phyloP scores from a whole-genome alignment of 108 stramenopile genomes.

The Cyclostephanos invisitatus region DNA sequence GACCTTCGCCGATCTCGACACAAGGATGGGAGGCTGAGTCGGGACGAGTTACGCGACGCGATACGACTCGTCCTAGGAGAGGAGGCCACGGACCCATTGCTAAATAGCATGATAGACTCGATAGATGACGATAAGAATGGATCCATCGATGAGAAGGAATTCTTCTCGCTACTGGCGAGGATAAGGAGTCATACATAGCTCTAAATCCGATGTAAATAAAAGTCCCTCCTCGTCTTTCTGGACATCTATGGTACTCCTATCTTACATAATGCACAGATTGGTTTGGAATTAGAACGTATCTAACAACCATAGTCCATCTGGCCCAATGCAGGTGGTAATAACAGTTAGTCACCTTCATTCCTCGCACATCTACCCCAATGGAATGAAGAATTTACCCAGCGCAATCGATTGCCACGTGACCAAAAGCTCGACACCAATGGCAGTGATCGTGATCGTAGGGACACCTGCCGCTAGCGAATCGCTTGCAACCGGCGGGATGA shows the following conservation, averaged over 20 bases:
- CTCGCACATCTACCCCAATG: too few relatives aligned
- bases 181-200: conserved; percentile 44
- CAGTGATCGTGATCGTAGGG: conserved; percentile 80
- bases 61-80: conserved; percentile 51
- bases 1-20: conserved; percentile 72
- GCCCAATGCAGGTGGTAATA: too few relatives aligned
- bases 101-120: conserved; percentile 69
- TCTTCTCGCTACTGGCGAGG: conserved; percentile 53
- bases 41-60: conserved; percentile 56
- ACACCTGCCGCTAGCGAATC: conserved; percentile 36
- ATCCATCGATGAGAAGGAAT: conserved; percentile 68
- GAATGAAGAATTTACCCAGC: too few relatives aligned
- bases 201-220: too few relatives aligned
- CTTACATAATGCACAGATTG: too few relatives aligned
- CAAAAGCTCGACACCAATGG: conserved; percentile 65
- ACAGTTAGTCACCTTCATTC: too few relatives aligned
- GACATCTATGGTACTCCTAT: too few relatives aligned
- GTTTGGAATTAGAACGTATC: too few relatives aligned
- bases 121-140: conserved; percentile 78
- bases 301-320: too few relatives aligned
- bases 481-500: conserved; percentile 61
- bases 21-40: conserved; percentile 63
- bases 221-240: too few relatives aligned
- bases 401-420: conserved; percentile 73
- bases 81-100: conserved; percentile 63